Evolutionary conservation across 2,329 filamentous ascomycete species (phyloP).

Genomic region (Curvularia sp.): DNA sequence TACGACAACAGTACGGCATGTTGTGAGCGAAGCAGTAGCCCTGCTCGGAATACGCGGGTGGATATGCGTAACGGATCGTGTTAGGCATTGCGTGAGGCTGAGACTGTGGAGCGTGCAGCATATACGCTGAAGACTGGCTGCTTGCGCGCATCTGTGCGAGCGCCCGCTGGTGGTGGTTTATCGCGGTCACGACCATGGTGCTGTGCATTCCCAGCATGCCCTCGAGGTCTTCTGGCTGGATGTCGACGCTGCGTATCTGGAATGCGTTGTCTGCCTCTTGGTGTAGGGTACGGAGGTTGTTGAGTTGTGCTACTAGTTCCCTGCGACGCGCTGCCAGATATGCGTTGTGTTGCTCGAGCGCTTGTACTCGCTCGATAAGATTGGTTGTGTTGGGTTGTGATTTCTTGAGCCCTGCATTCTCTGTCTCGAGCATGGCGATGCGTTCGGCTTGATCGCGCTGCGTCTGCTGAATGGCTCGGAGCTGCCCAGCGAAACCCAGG

Average conservation of each 20-base stretch:
- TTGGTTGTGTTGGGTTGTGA: not conserved
- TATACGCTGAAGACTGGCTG: slow-evolving; percentile 1
- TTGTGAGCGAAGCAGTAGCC: slow-evolving; percentile 26
- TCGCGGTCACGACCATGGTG: slow-evolving; percentile 20
- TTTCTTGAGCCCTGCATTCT: slow-evolving; percentile 21
- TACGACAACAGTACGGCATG: slow-evolving; percentile 20
- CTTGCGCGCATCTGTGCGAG: slow-evolving; percentile 17
- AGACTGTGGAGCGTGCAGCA: not conserved
- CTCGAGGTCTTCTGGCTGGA: slow-evolving; percentile 31
- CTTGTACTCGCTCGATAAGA: slow-evolving; percentile 12
- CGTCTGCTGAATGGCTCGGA: slow-evolving; percentile 21
- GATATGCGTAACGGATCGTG: slow-evolving; percentile 13
- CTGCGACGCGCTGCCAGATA: slow-evolving; percentile 21
- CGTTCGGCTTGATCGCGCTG: slow-evolving; percentile 17
- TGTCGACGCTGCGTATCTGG: slow-evolving; percentile 20
- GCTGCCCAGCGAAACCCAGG: slow-evolving; percentile 26
- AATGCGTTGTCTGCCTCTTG: slow-evolving; percentile 32
- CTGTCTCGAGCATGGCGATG: slow-evolving; percentile 20
- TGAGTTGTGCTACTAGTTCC: slow-evolving; percentile 26
- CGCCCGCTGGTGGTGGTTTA: slow-evolving; percentile 27
- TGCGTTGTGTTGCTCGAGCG: slow-evolving; percentile 21
- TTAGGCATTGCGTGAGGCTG: not conserved
- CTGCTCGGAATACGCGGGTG: slow-evolving; percentile 11
- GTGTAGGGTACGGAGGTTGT: slow-evolving; percentile 27
- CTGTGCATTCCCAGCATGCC: slow-evolving; percentile 25